Percentiles rank a stretch among this genome's conserved stretches.
Conservation (phyloP, 1,139 yeast genomes). For the Blastobotrys apis region DNA sequence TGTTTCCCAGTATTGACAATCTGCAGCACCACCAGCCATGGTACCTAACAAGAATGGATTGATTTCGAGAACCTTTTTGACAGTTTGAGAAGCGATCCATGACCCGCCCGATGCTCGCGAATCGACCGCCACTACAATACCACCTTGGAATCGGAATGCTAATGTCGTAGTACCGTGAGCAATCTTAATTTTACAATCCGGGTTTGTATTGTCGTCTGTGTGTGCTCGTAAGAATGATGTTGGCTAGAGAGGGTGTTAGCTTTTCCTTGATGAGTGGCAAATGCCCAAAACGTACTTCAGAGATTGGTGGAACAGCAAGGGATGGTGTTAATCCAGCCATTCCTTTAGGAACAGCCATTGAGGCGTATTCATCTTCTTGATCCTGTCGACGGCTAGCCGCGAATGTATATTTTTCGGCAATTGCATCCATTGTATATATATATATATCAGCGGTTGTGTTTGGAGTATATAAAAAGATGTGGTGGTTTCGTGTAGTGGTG, state of each 20-base stretch:
- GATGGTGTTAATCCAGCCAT: conserved; percentile 46
- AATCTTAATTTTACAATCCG: conserved; percentile 90
- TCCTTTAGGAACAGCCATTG: neutral
- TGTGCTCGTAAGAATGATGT: conserved; percentile 96
- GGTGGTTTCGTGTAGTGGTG: neutral
- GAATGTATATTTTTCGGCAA: conserved; percentile 23
- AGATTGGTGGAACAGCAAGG: conserved; percentile 74
- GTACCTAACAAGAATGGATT: conserved; percentile 94
- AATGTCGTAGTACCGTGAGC: conserved; percentile 98
- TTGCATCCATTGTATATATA: conserved; percentile 24
- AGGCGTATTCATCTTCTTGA: neutral
- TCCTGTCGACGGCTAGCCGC: conserved; percentile 10
- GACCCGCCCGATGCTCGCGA: conserved; percentile 98
- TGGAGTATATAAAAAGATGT: neutral
- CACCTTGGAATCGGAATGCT: conserved; percentile 94
- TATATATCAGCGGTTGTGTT: conserved; percentile 7
- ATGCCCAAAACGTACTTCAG: conserved; percentile 42
- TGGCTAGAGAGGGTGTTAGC: conserved; percentile 46
- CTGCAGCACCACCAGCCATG: conserved; percentile 99
- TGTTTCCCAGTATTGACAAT: conserved; percentile 98
- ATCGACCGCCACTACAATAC: conserved; percentile 94
- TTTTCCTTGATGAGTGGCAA: neutral
- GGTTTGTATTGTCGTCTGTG: conserved; percentile 88
- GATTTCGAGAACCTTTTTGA: conserved; percentile 93
- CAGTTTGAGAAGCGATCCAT: conserved; percentile 98